Percentiles rank a stretch among this genome's conserved stretches.
These are phyloP conservation scores for Aspergillus ustus DNA, from an alignment of 2,329 filamentous ascomycete species.

Conservation along the genomic window DNA sequence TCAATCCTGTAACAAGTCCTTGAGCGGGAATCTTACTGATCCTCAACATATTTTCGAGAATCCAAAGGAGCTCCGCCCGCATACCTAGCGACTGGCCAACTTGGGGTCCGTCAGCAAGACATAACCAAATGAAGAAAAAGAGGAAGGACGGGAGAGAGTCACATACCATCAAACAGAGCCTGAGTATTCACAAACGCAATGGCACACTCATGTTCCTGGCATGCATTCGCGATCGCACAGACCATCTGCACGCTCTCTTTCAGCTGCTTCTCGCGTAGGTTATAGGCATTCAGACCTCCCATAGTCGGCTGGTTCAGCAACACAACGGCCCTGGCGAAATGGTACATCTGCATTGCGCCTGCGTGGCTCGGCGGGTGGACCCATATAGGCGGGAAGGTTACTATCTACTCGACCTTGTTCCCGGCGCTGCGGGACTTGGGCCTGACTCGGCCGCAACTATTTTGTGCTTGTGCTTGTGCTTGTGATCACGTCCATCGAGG, in stretches of 20 bases:
- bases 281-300: conserved; percentile 54
- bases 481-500: neutral
- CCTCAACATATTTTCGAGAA: conserved; percentile 20
- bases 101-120: conserved; percentile 2
- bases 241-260: conserved; percentile 23
- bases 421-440: neutral
- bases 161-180: conserved; percentile 26
- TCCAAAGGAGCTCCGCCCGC: conserved; percentile 17
- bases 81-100: conserved; percentile 22
- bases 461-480: neutral
- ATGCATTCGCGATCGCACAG: conserved; percentile 19
- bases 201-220: conserved; percentile 24
- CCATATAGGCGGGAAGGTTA: conserved; percentile 52
- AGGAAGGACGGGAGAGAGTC: neutral
- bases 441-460: neutral
- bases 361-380: conserved; percentile 54
- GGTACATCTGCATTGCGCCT: conserved; percentile 56
- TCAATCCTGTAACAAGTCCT: conserved; percentile 18
- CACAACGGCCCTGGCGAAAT: conserved; percentile 57
- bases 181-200: conserved; percentile 29
- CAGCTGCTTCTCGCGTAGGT: conserved; percentile 22
- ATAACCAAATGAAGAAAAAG: neutral
- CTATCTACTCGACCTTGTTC: neutral
- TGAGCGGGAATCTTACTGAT: conserved; percentile 23
- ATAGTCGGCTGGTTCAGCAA: conserved; percentile 56